Evolutionary conservation across 225 moss, liverwort and hornwort genomes (phyloP).

Genomic region (Asterella californica): DNA sequence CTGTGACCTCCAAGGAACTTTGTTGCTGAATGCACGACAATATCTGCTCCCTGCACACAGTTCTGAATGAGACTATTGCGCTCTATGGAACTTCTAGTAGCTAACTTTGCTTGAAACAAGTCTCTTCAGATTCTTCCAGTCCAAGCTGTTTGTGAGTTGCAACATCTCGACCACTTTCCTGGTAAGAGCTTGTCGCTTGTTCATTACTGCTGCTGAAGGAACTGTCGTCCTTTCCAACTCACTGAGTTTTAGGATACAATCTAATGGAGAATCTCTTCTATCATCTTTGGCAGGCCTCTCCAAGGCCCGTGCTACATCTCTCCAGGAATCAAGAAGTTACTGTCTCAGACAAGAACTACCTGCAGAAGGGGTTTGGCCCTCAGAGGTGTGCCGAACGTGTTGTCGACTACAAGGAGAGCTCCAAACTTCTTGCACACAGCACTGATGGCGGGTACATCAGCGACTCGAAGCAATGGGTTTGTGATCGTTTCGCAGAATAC

Average conservation of each 20-base stretch:
- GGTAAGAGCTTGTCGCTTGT: too few relatives aligned
- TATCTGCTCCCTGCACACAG: constrained; percentile 36
- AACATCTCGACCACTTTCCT: too few relatives aligned
- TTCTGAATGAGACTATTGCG: background rate
- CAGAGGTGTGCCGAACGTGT: constrained; percentile 36
- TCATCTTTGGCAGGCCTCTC: too few relatives aligned
- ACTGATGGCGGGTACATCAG: constrained; percentile 29
- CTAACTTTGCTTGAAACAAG: background rate
- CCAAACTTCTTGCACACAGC: constrained; percentile 29
- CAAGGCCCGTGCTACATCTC: too few relatives aligned
- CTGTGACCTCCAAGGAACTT: constrained; percentile 40
- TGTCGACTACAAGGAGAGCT: constrained; percentile 38
- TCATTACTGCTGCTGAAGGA: too few relatives aligned
- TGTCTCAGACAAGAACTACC: constrained; percentile 14
- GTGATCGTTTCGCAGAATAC: constrained; percentile 43
- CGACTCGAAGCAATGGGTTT: constrained; percentile 35
- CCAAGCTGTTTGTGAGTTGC: background rate
- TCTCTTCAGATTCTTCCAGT: background rate
- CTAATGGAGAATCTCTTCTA: too few relatives aligned
- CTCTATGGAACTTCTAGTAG: background rate
- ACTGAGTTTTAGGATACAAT: too few relatives aligned
- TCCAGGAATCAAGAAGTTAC: background rate
- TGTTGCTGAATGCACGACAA: constrained; percentile 37
- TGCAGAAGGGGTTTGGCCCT: constrained; percentile 31
- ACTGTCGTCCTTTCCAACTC: too few relatives aligned